A percentile compares a stretch with the other conserved stretches of the same genome.
phyloP scores from a whole-genome alignment of 805 yeast species.

The Myxozyma vanderwaltii region DNA sequence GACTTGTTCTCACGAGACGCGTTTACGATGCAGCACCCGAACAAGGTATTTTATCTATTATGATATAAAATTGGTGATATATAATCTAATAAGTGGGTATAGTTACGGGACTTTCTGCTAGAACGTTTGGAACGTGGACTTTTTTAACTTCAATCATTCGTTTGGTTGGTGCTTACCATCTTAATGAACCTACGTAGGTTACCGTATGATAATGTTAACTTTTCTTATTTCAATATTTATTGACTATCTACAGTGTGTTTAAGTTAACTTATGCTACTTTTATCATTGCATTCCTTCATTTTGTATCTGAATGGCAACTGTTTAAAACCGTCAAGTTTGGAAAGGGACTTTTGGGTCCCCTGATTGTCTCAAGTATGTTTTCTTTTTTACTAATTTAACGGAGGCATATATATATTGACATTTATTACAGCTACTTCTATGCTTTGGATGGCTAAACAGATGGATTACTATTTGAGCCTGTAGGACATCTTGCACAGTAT shows the following conservation, averaged over 20 bases:
- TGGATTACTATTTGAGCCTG: constrained; percentile 54
- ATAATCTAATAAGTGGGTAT: not conserved
- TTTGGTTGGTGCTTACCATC: constrained; percentile 80
- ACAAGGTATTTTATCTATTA: constrained; percentile 46
- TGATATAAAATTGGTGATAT: not conserved
- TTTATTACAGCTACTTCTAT: constrained; percentile 54
- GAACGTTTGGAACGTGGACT: constrained; percentile 99
- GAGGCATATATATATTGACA: not conserved
- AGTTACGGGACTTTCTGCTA: constrained; percentile 69
- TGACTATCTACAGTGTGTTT: constrained; percentile 52
- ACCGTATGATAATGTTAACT: not conserved
- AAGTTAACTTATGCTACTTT: constrained; percentile 79
- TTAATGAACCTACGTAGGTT: constrained; percentile 58
- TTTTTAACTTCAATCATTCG: constrained; percentile 81
- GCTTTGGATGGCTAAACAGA: constrained; percentile 74
- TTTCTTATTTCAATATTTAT: no score
- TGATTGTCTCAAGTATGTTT: constrained; percentile 54
- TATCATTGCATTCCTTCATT: constrained; percentile 80
- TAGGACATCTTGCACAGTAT: no score
- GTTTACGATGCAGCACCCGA: constrained; percentile 71
- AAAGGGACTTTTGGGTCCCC: constrained; percentile 86
- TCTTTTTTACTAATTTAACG: not conserved
- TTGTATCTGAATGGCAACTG: constrained; percentile 76
- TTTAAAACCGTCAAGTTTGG: constrained; percentile 81
- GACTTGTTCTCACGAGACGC: constrained; percentile 69